Evolutionary conservation across 2,329 filamentous ascomycete species (phyloP), one percentile per base, ranked within the genome.

Genomic region (Waltergamsia citrina): DNA sequence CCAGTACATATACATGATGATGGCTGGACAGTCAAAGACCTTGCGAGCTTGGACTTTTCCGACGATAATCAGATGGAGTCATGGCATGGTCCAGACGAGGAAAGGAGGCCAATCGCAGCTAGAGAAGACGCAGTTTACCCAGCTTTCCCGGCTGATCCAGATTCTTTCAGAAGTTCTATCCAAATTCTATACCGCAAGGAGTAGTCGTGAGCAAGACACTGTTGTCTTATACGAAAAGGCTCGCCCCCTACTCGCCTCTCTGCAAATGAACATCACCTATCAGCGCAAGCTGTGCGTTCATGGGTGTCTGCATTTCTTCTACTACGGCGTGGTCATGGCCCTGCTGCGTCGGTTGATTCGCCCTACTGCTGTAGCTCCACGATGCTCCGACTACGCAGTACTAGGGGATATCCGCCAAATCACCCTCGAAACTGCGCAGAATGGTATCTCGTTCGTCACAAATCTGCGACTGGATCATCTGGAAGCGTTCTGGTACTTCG

Each of bases 131-230:
- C 50, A 60, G 29, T 70, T 67, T 43, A 57, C 62, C 31, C 59
- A 65, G 19, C 62, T 71, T 51, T 62, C 63, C 32, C 52, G 54
- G 24, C 49, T 71, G 10, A 64, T 65, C 5, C 48, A 59, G 31
- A 63, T 69, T 34, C 59, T 69, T 21, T 57, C 64, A 11, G 57
- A 59, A 28, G 58, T 71, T 32, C 50, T 69, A 34, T 59, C 60
- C 11, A 53, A 43, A 4, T 61, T 71, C 16, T 69, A 68, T 38
- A 64, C 56, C 17, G 45, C 45, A 3, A 40, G 48, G 4, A 43
- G 39, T 5, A 44, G 47, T 28, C 42, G 44, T 29, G 50, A 53
- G 33, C 51, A 54, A 32, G 51, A 54, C 18, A 53, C 51, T 1
- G 35, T 44, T 7, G 27, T 50, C 11, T 60, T 69, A 1, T 55